phyloP scores from a whole-genome alignment of 2,329 filamentous ascomycete genomes.

The Colletotrichum camelliae region DNA sequence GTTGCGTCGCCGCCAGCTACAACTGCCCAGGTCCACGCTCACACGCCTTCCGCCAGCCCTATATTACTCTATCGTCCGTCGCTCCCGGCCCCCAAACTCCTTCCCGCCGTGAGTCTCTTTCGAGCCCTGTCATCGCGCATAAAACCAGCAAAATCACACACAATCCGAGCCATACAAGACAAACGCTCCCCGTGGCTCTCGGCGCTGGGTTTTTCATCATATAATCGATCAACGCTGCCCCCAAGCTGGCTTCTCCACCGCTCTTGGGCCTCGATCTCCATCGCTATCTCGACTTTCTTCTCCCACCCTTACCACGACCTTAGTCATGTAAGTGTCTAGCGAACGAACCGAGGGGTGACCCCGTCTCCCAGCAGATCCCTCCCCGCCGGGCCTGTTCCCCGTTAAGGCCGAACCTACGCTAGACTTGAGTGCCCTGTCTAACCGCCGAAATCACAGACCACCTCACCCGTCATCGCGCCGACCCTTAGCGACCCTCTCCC shows the following conservation, averaged over 20 bases:
- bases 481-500: not conserved
- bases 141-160: not conserved
- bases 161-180: not conserved
- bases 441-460: slow-evolving; percentile 15
- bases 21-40: slow-evolving; percentile 7
- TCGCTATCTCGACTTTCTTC: slow-evolving; percentile 4
- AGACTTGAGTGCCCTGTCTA: slow-evolving; percentile 15
- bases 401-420: not conserved
- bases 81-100: slow-evolving; percentile 11
- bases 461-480: slow-evolving; percentile 17
- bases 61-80: slow-evolving; percentile 15
- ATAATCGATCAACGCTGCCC: not conserved
- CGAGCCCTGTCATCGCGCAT: not conserved
- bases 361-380: slow-evolving; percentile 6
- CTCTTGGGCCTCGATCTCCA: not conserved
- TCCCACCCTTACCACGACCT: not conserved
- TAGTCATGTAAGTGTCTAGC: slow-evolving; percentile 11
- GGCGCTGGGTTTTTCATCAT: not conserved
- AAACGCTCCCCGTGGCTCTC: not conserved
- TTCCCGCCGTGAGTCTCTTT: slow-evolving; percentile 2
- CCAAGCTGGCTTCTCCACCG: not conserved
- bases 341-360: slow-evolving; percentile 4
- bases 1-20: slow-evolving; percentile 1
- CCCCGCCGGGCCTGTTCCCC: slow-evolving; percentile 6
- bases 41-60: slow-evolving; percentile 17